Base-by-base conservation (phyloP, 1,284 basidiomycete species). In the Ceratobasidium sp. region DNA sequence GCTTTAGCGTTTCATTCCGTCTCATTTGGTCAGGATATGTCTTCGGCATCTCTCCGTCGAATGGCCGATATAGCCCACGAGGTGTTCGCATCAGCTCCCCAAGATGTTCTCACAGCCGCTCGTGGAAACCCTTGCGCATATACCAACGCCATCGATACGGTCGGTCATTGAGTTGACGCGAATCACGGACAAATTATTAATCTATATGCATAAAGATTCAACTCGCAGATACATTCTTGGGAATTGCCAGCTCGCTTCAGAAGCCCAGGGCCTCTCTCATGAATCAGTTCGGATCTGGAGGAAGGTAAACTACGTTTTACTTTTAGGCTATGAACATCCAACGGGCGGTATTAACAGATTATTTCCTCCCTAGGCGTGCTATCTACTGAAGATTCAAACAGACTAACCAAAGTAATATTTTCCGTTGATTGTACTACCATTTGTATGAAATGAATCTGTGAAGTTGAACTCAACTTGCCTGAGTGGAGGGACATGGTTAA, bases 191-290 rank as follows among this genome's bases (percentile, higher is more conserved):
- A 29, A 36, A 36, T 36, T 11, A 41, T 36, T 30, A 6, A 8
- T 41, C 5, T 36, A 41, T 13, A 19, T 25, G 2, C 49, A 7
- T 8, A 41, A 70, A 86, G 85, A 79, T 86, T 23, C 80, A 80
- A 71, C 81, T 87, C 0, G 81, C 85, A 0, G 79, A 85, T 69
- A 84, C 86, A 0, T 87, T 87, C 80, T 75, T 87, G n/a, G 83
- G 82, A 7, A 81, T 87, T 46, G 85, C 85, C 0, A 83, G 85
- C 39, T 86, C 85, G 7, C 74, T 87, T 75, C 77, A 80, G 71
- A 87, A 85, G 73, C 81, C 84, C 0, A 77, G 85, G 70, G 85
- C 82, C 59, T 77, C 81, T 16, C 70, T 84, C 64, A 77, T 56
- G n/a, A 39, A 39, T 14, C 49, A 54, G 7, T 29, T 30, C 25